Base-by-base conservation (phyloP, 2,329 filamentous ascomycete species). In the Aspergillus brunneoviolaceus region DNA sequence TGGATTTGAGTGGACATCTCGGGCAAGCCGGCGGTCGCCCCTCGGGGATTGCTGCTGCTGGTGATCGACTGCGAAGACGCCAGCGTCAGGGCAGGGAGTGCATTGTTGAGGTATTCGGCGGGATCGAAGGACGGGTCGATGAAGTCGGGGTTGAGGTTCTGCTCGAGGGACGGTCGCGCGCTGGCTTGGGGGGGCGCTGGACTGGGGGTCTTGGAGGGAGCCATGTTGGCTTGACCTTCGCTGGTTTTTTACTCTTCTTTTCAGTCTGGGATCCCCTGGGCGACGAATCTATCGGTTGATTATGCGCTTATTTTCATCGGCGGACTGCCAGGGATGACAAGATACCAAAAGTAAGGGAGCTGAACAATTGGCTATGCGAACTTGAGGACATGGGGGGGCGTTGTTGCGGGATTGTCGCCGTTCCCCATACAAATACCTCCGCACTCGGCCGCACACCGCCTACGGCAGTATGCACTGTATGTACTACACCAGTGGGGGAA, bases 1-100 rank as follows among this genome's bases (percentile, higher is more conserved):
- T 97, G 93, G 0, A 93, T 89, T 71, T 92, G 90, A 0, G 87
- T 83, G 1, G 92, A 92, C 55, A 96, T 79, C 61, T 94, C 88
- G n/a, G 89, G 81, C 51, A 96, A 82, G 27, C 83, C 57, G 78
- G 75, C 70, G 69, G 78, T 70, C 76, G 79, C 70, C 63, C 71
- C 58, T 56, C 39, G 55, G 48, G 51, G 50, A 7, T 29, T 29
- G 5, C 7, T 50, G 55, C 42, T 50, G 55, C 49, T 60, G 58
- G 11, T 7, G 59, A 21, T 55, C 55, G 68, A n/a, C 54, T 78
- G 72, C 25, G 74, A 72, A 27, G 80, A 77, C 33, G 81, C 77
- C 48, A 84, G 76, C 51, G 81, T 81, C 21, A 96, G 81, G 2
- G 89, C 80, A 4, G 92, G 90, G 0, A 98, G 81, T 0, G 85